Conservation (phyloP, 345 rosid species). For the Gossypium bickii region DNA sequence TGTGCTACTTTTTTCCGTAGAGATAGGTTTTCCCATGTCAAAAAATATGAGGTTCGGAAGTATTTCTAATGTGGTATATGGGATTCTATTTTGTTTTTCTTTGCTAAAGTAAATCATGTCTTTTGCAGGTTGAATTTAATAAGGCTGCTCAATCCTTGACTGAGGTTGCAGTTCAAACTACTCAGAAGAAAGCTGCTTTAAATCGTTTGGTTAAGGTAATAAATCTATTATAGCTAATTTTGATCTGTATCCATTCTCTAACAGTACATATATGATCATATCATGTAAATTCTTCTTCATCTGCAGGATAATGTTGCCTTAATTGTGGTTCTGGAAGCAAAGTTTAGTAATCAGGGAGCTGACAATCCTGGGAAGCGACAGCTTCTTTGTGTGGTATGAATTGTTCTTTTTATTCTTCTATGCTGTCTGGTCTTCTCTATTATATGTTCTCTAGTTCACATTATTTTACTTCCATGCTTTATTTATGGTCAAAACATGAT, state of each 20-base stretch:
- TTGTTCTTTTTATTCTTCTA: neutral
- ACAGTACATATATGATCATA: neutral
- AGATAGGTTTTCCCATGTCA: conserved; percentile 93
- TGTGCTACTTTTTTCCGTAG: conserved; percentile 94
- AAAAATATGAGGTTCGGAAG: conserved; percentile 82
- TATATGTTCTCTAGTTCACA: neutral
- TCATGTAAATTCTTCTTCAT: conserved; percentile 20
- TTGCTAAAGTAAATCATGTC: conserved; percentile 16
- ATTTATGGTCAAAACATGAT: neutral
- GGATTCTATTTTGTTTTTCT: conserved; percentile 9
- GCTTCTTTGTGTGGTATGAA: conserved; percentile 86
- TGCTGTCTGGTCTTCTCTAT: neutral
- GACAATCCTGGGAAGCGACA: conserved; percentile 85
- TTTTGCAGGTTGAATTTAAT: conserved; percentile 87
- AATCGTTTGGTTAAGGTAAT: conserved; percentile 80
- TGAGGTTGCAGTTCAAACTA: conserved; percentile 70
- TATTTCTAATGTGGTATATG: neutral
- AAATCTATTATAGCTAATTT: conserved; percentile 1
- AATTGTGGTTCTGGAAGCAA: conserved; percentile 88
- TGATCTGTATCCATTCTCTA: conserved; percentile 1
- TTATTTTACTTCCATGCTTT: neutral
- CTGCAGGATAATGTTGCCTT: conserved; percentile 88
- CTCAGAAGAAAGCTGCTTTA: conserved; percentile 84
- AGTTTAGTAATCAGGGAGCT: conserved; percentile 77
- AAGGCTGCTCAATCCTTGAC: conserved; percentile 99